A percentile compares a stretch with the other conserved stretches of the same genome.
Evolutionary conservation across 1,284 basidiomycete genomes (phyloP).

Genomic region (Trichosporon ovoides): DNA sequence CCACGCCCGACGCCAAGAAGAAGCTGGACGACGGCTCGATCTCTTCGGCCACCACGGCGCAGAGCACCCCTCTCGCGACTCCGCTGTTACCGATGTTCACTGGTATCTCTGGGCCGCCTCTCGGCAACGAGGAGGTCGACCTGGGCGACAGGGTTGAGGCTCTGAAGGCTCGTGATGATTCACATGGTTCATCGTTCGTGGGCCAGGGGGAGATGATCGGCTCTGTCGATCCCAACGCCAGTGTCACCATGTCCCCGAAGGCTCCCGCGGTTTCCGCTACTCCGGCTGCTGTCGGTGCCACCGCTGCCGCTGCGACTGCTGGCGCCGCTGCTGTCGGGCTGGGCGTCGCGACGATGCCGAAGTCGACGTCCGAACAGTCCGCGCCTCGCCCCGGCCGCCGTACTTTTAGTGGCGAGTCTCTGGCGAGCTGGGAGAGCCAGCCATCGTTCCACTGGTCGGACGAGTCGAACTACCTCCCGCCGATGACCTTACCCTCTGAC

Average conservation of each 20-base stretch:
- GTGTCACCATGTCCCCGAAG: neutral
- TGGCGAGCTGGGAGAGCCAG: conserved; percentile 43
- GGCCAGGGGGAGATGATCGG: conserved; percentile 8
- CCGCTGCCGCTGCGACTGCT: conserved; percentile 21
- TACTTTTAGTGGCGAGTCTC: conserved; percentile 8
- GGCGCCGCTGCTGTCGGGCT: conserved; percentile 16
- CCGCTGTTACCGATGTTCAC: conserved; percentile 3
- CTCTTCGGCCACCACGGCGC: neutral
- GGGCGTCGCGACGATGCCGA: neutral
- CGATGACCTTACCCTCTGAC: conserved; percentile 3
- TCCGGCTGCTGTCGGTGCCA: neutral
- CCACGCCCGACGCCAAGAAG: conserved; percentile 9
- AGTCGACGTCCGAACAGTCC: neutral
- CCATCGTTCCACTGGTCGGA: conserved; percentile 47
- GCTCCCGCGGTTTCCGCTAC: neutral
- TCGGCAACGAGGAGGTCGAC: conserved; percentile 19
- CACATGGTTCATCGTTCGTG: conserved; percentile 7
- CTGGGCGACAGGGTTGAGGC: neutral
- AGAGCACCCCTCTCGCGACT: neutral
- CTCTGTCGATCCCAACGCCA: conserved; percentile 1
- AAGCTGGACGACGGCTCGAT: conserved; percentile 2
- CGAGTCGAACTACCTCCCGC: conserved; percentile 30
- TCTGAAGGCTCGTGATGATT: neutral
- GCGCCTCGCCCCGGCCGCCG: neutral
- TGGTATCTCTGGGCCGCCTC: conserved; percentile 7